phyloP scores from a whole-genome alignment of 179 eudicot genomes.

The Nepenthes alata region DNA sequence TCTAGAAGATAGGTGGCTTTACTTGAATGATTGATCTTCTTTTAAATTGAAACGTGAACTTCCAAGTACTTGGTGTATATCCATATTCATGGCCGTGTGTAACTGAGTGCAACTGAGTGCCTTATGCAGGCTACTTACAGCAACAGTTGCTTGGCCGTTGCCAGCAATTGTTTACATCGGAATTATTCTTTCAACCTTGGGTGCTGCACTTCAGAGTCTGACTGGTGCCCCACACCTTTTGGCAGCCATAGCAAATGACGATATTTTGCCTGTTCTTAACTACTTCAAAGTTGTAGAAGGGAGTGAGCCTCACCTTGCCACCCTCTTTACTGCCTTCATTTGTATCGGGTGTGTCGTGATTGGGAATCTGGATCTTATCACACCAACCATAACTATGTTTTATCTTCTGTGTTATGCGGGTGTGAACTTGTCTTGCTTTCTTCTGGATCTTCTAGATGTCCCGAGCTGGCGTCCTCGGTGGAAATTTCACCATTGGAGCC shows the following conservation, averaged over 20 bases:
- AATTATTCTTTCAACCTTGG: slow-evolving; percentile 90
- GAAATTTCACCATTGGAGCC: slow-evolving; percentile 99
- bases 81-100: neutral
- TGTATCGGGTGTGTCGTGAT: slow-evolving; percentile 87
- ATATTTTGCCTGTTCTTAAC: slow-evolving; percentile 86
- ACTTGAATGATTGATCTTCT: too few relatives aligned
- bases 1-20: too few relatives aligned
- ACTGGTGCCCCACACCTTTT: slow-evolving; percentile 93
- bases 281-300: slow-evolving; percentile 94
- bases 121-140: slow-evolving; percentile 80
- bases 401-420: slow-evolving; percentile 92
- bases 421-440: slow-evolving; percentile 95
- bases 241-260: slow-evolving; percentile 99
- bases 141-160: slow-evolving; percentile 93
- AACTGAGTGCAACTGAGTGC: slow-evolving; percentile 6
- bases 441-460: slow-evolving; percentile 93
- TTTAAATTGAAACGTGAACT: too few relatives aligned
- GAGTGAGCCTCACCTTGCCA: slow-evolving; percentile 75
- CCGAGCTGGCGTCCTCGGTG: slow-evolving; percentile 99
- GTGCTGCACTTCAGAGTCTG: slow-evolving; percentile 96
- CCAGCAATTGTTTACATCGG: slow-evolving; percentile 76
- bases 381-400: slow-evolving; percentile 95
- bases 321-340: slow-evolving; percentile 89
- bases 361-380: slow-evolving; percentile 92
- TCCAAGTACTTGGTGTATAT: too few relatives aligned